phyloP scores from a whole-genome alignment of 2,329 filamentous ascomycete genomes.

The Parastagonospora nodorum region DNA sequence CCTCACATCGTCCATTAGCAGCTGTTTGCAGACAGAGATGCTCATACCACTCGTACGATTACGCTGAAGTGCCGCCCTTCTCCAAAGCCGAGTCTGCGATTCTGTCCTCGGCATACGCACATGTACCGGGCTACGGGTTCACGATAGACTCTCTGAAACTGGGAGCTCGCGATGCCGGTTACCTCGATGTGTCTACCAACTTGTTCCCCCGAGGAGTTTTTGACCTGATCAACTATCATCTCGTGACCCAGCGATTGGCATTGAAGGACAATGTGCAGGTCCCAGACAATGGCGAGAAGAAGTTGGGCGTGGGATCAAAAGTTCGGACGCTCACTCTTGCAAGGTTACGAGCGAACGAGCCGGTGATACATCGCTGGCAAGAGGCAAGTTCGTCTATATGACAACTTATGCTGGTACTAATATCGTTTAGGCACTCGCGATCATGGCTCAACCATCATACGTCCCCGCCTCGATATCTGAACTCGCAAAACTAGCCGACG shows the following conservation, averaged over 20 bases:
- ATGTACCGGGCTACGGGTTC: slow-evolving; percentile 85
- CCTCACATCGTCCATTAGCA: slow-evolving; percentile 18
- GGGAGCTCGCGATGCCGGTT: slow-evolving; percentile 83
- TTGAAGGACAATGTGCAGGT: slow-evolving; percentile 59
- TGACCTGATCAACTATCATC: slow-evolving; percentile 78
- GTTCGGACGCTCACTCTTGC: slow-evolving; percentile 76
- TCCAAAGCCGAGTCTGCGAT: slow-evolving; percentile 73
- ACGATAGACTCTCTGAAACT: slow-evolving; percentile 72
- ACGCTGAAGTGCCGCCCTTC: slow-evolving; percentile 62
- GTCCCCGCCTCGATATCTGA: slow-evolving; percentile 77
- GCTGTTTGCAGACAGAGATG: slow-evolving; percentile 23
- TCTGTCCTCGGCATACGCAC: slow-evolving; percentile 76
- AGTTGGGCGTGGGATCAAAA: slow-evolving; percentile 62
- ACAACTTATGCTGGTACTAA: slow-evolving; percentile 2
- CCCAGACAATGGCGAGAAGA: slow-evolving; percentile 38
- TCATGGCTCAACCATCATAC: slow-evolving; percentile 86
- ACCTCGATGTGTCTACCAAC: slow-evolving; percentile 83
- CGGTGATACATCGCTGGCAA: slow-evolving; percentile 79
- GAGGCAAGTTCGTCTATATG: slow-evolving; percentile 64
- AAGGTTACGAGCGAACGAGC: slow-evolving; percentile 73
- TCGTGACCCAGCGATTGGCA: slow-evolving; percentile 68
- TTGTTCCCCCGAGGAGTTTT: slow-evolving; percentile 81
- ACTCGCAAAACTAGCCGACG: slow-evolving; percentile 81
- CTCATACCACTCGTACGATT: slow-evolving; percentile 45
- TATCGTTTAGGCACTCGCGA: slow-evolving; percentile 71